phyloP scores from a whole-genome alignment of 2,329 filamentous ascomycete genomes.

The Colletotrichum lupini region DNA sequence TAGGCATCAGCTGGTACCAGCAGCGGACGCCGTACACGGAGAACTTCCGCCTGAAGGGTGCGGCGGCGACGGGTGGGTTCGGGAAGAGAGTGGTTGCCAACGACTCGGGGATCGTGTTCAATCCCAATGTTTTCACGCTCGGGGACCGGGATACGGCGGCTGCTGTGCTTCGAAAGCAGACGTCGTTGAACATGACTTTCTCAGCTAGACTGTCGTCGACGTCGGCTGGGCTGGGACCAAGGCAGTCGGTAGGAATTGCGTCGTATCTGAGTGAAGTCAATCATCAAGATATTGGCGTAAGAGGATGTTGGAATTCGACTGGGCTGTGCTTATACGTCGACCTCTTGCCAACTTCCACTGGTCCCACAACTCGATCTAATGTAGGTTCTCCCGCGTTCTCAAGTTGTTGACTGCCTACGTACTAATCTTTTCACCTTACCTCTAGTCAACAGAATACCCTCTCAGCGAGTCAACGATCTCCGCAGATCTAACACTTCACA shows the following conservation, averaged over 20 bases:
- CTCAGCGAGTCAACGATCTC: slow-evolving; percentile 27
- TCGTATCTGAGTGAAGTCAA: slow-evolving; percentile 41
- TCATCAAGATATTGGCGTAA: slow-evolving; percentile 42
- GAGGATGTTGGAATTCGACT: slow-evolving; percentile 39
- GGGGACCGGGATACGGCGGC: slow-evolving; percentile 44
- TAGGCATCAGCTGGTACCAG: slow-evolving; percentile 26
- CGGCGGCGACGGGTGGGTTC: neutral
- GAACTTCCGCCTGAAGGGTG: slow-evolving; percentile 11
- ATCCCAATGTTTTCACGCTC: slow-evolving; percentile 41
- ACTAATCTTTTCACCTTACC: neutral
- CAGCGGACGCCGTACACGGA: slow-evolving; percentile 27
- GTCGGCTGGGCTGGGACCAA: slow-evolving; percentile 31
- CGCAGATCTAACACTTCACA: slow-evolving; percentile 34
- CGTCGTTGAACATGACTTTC: slow-evolving; percentile 45
- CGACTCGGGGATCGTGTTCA: slow-evolving; percentile 44
- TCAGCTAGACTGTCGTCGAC: slow-evolving; percentile 37
- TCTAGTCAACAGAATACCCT: slow-evolving; percentile 26
- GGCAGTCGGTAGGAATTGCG: slow-evolving; percentile 42
- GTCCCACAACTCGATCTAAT: slow-evolving; percentile 18
- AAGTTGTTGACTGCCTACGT: too few species aligned
- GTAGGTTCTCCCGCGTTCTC: neutral
- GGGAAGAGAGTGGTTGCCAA: slow-evolving; percentile 2
- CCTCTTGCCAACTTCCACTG: slow-evolving; percentile 15
- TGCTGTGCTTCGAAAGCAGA: slow-evolving; percentile 44
- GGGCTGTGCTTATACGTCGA: slow-evolving; percentile 37